Percentiles rank a stretch among this genome's conserved stretches.
phyloP scores from a whole-genome alignment of 2,329 filamentous ascomycete genomes.

The Biscogniauxia marginata region DNA sequence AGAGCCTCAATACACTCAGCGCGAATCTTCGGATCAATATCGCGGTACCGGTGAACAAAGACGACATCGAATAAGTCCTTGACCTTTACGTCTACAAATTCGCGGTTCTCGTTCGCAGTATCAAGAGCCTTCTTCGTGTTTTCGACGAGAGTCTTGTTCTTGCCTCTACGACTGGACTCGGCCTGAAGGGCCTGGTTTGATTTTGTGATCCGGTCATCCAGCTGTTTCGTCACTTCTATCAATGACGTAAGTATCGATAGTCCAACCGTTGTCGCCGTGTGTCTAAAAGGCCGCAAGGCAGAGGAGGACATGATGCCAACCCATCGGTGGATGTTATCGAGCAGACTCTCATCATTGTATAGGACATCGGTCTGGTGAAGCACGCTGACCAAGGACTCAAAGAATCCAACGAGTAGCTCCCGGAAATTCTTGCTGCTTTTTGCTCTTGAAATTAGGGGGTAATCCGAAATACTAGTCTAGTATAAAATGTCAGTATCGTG shows the following conservation, averaged over 20 bases:
- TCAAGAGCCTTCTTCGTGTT: conserved; percentile 71
- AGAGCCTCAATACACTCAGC: conserved; percentile 85
- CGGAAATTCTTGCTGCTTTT: conserved; percentile 78
- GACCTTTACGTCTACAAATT: conserved; percentile 68
- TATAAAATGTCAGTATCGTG: conserved; percentile 45
- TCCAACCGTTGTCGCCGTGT: conserved; percentile 85
- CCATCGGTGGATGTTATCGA: conserved; percentile 91
- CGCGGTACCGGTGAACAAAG: conserved; percentile 93
- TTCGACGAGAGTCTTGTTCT: conserved; percentile 75
- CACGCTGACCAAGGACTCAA: conserved; percentile 70
- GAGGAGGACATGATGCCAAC: conserved; percentile 88
- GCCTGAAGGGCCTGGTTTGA: conserved; percentile 76
- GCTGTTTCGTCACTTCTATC: conserved; percentile 68
- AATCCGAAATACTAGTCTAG: conserved; percentile 72
- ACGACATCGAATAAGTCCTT: conserved; percentile 88
- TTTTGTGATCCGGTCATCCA: conserved; percentile 71
- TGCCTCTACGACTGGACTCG: conserved; percentile 67
- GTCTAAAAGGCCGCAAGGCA: conserved; percentile 82
- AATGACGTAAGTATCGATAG: conserved; percentile 77
- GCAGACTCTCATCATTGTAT: conserved; percentile 72
- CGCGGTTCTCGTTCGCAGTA: conserved; percentile 67
- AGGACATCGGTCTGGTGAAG: conserved; percentile 80
- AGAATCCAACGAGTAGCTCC: conserved; percentile 74
- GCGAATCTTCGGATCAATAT: conserved; percentile 86
- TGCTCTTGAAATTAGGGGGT: conserved; percentile 82